Evolutionary conservation across 2,329 filamentous ascomycete species (phyloP), one percentile per base, ranked within the genome.

Genomic region (Ophiostoma ips): DNA sequence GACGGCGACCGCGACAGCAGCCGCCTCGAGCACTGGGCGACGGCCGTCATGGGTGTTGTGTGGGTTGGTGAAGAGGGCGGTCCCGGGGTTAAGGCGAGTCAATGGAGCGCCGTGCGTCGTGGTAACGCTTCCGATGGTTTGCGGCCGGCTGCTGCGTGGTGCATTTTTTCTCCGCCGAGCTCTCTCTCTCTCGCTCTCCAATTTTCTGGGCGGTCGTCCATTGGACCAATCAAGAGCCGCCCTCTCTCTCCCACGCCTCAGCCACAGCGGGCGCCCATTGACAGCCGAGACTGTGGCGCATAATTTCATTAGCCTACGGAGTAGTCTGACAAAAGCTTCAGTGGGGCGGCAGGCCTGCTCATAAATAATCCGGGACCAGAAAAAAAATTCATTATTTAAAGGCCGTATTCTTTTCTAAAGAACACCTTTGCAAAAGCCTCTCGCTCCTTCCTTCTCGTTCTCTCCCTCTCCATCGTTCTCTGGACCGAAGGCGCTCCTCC

Each of bases 21-120:
- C 15, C 53, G 51, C 38, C 50, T 41, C 49, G 54, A 53, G 50
- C 53, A 46, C 49, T 48, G 49, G 31, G 46, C 53, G 18, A 50
- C 55, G 11, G 50, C 46, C 18, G 51, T 46, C 53, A 55, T 56
- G 33, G 15, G 45, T 48, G 50, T 13, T 28, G 18, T 21, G 4
- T 9, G 30, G n/a, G 3, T 16, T 3, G 12, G 18, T 31, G 16
- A 34, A n/a, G 11, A 18, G 7, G 15, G 3, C 5, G 35, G 16
- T 28, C 36, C 33, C n/a, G 2, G 12, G 21, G 38, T 8, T 4
- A 28, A 8, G 8, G 24, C 4, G 24, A 28, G 5, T 28, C 8
- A 28, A 28, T 5, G 4, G 5, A 8, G 24, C 24, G 24, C 13
- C 38, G 38, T n/a, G 7, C 9, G 18, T 40, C 36, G 36, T 30